Conservation (phyloP, 2,329 filamentous ascomycete species). For the Lachnellula occidentalis region DNA sequence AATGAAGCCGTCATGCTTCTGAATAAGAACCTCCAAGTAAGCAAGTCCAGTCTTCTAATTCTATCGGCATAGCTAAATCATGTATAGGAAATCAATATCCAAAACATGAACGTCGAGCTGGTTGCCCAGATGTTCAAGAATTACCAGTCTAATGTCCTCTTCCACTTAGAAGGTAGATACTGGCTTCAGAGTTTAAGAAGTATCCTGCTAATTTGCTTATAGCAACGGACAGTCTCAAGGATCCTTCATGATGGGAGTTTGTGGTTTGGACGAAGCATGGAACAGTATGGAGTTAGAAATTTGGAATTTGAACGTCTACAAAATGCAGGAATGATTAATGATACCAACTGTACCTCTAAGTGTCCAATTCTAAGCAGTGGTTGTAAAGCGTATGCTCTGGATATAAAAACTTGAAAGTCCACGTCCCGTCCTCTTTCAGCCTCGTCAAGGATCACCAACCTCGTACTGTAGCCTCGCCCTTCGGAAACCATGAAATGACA, state of each 20-base stretch:
- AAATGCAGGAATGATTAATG: conserved; percentile 7
- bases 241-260: conserved; percentile 51
- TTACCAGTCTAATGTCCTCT: conserved; percentile 95
- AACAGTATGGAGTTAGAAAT: neutral
- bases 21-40: conserved; percentile 85
- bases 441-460: conserved; percentile 14
- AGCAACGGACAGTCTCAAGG: conserved; percentile 82
- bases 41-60: conserved; percentile 2
- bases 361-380: no score
- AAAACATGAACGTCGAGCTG: conserved; percentile 98
- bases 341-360: neutral
- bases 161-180: conserved; percentile 85
- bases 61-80: neutral
- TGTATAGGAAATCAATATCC: conserved; percentile 85
- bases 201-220: conserved; percentile 17
- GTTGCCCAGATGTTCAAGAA: conserved; percentile 99
- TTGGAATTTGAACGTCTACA: neutral
- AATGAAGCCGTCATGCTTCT: conserved; percentile 90
- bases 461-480: conserved; percentile 13
- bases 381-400: no score
- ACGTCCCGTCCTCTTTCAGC: conserved; percentile 3
- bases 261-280: neutral
- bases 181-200: neutral
- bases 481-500: neutral
- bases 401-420: neutral